Conservation (phyloP, 164 flowering plant genomes). For the Magnolia changhungtana region DNA sequence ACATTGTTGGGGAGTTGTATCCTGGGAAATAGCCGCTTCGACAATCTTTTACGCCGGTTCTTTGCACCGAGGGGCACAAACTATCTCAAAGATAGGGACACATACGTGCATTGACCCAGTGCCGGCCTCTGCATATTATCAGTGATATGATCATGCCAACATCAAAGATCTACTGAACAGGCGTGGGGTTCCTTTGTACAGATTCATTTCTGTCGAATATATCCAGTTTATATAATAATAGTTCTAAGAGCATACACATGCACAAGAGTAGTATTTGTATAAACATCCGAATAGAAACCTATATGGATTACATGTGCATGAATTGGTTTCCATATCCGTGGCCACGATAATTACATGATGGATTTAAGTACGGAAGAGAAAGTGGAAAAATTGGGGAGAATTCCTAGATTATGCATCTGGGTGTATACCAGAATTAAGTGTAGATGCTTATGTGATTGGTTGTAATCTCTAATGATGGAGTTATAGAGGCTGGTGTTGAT, state of each 20-base stretch:
- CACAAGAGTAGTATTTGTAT: constrained; percentile 32
- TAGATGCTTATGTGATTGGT: constrained; percentile 20
- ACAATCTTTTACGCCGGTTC: too few species aligned
- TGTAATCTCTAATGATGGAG: constrained; percentile 21
- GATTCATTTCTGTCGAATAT: too few species aligned
- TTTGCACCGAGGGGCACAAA: too few species aligned
- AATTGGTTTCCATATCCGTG: constrained; percentile 22
- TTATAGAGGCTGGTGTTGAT: constrained; percentile 22
- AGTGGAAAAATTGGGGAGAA: constrained; percentile 22
- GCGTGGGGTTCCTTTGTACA: too few species aligned
- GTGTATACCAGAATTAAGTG: constrained; percentile 26
- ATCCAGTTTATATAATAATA: too few species aligned
- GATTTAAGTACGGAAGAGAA: constrained; percentile 33
- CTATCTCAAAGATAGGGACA: too few species aligned
- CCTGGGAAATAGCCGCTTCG: too few species aligned
- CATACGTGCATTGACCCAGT: too few species aligned
- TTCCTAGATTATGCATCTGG: constrained; percentile 26
- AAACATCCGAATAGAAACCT: constrained; percentile 31
- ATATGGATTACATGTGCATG: constrained; percentile 28
- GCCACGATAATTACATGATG: constrained; percentile 14
- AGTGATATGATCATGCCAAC: too few species aligned
- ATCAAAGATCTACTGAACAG: too few species aligned
- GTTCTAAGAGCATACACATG: constrained; percentile 22
- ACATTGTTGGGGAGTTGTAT: too few species aligned
- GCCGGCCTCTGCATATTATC: too few species aligned